phyloP scores from a whole-genome alignment of 352 stramenopile species.

The Poterioochromonas sp. region DNA sequence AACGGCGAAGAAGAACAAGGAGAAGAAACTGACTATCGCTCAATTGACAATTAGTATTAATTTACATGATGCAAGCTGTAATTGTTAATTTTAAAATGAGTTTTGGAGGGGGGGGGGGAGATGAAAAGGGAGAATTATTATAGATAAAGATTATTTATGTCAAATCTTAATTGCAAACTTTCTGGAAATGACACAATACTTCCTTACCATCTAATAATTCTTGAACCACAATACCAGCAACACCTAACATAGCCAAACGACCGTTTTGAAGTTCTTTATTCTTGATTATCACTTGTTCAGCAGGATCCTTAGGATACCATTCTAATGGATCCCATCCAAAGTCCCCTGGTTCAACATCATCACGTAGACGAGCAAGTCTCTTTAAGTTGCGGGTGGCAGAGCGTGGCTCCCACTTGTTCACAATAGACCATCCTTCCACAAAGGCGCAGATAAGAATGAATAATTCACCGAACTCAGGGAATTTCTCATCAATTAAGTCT shows the following conservation, averaged over 20 bases:
- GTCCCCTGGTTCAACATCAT: neutral
- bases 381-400: neutral
- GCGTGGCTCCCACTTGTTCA: neutral
- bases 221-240: constrained; percentile 23
- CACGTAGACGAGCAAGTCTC: neutral
- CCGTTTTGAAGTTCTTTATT: neutral
- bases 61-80: no score
- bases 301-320: neutral
- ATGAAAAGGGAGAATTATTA: neutral
- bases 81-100: no score
- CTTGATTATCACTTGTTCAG: neutral
- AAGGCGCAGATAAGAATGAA: neutral
- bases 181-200: constrained; percentile 11
- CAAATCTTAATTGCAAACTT: neutral
- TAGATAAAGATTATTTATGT: no score
- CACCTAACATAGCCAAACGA: constrained; percentile 15
- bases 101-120: neutral
- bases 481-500: neutral
- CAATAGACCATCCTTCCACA: neutral
- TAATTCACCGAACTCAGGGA: constrained; percentile 9
- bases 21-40: no score
- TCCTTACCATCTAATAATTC: constrained; percentile 15
- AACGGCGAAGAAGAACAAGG: no score
- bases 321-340: neutral
- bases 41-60: no score